A percentile compares a stretch with the other conserved stretches of the same genome.
Evolutionary conservation across 176 grass and related monocot species (phyloP).

Genomic region (Avena atlantica): DNA sequence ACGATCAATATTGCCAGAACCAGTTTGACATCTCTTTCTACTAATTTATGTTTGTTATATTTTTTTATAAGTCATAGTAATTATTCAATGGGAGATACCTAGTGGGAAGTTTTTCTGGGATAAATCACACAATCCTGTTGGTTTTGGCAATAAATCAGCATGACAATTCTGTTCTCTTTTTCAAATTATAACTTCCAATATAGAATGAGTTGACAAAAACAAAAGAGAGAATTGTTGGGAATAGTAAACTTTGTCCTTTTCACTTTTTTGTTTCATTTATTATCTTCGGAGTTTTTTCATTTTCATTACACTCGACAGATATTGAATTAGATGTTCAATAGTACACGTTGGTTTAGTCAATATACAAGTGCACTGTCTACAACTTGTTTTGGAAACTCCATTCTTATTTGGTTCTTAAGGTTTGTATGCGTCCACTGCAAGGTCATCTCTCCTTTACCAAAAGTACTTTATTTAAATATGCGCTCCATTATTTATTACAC

Average conservation of each 20-base stretch:
- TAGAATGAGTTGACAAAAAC: neutral
- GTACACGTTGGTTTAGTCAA: neutral
- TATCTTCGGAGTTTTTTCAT: neutral
- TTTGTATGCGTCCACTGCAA: neutral
- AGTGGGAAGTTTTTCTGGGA: neutral
- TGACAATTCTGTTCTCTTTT: neutral
- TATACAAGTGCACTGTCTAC: neutral
- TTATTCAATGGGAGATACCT: neutral
- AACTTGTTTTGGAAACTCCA: neutral
- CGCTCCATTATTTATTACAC: conserved; percentile 12
- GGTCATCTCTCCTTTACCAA: conserved; percentile 13
- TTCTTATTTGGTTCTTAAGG: conserved; percentile 1
- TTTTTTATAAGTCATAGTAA: neutral
- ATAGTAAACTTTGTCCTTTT: neutral
- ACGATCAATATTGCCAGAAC: conserved; percentile 30
- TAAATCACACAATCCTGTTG: neutral
- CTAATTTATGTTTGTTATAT: neutral
- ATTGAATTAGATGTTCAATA: conserved; percentile 17
- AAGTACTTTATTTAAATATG: conserved; percentile 26
- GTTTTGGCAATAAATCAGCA: neutral
- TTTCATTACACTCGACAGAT: neutral
- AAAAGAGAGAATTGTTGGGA: neutral
- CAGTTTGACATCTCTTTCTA: conserved; percentile 13
- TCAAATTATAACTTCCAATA: neutral
- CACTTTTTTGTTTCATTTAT: conserved; percentile 8